Conservation (phyloP, 805 yeast genomes). For the Geotrichum ghanense region DNA sequence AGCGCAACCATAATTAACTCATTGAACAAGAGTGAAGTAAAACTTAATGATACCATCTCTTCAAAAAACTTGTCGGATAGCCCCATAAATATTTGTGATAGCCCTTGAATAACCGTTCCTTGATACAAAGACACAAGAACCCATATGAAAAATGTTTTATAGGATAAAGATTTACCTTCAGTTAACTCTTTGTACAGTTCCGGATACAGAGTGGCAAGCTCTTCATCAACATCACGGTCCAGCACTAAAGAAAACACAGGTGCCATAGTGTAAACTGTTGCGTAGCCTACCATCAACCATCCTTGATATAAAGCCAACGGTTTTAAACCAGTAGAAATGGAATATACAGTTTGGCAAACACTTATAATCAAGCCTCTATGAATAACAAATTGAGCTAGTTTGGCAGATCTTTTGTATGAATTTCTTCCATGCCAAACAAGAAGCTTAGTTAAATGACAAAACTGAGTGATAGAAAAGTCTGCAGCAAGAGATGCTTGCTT, state of each 20-base stretch:
- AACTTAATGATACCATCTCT: conserved; percentile 77
- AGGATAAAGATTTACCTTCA: conserved; percentile 76
- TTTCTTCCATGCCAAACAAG: conserved; percentile 97
- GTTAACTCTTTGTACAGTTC: conserved; percentile 90
- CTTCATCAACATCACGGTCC: conserved; percentile 85
- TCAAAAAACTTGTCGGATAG: conserved; percentile 42
- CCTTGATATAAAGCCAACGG: conserved; percentile 94
- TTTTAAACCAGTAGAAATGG: conserved; percentile 76
- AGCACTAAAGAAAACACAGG: conserved; percentile 91
- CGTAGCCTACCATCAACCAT: conserved; percentile 97
- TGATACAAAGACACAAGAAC: conserved; percentile 81
- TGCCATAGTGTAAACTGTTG: conserved; percentile 94
- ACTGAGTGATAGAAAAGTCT: conserved; percentile 88
- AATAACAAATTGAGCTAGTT: conserved; percentile 88
- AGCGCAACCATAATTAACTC: conserved; percentile 90
- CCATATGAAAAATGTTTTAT: conserved; percentile 85
- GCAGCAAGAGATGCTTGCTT: conserved; percentile 96
- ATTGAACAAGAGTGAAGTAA: conserved; percentile 66
- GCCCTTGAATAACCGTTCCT: conserved; percentile 73
- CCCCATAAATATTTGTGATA: conserved; percentile 69
- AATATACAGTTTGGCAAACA: conserved; percentile 89
- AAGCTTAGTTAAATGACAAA: conserved; percentile 76
- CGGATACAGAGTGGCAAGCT: conserved; percentile 80
- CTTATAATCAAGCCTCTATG: conserved; percentile 92
- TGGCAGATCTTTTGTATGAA: conserved; percentile 91